A percentile compares a stretch with the other conserved stretches of the same genome.
These are phyloP conservation scores for Gossypium bickii DNA, from an alignment of 345 rosid genomes.

Conservation along the genomic window DNA sequence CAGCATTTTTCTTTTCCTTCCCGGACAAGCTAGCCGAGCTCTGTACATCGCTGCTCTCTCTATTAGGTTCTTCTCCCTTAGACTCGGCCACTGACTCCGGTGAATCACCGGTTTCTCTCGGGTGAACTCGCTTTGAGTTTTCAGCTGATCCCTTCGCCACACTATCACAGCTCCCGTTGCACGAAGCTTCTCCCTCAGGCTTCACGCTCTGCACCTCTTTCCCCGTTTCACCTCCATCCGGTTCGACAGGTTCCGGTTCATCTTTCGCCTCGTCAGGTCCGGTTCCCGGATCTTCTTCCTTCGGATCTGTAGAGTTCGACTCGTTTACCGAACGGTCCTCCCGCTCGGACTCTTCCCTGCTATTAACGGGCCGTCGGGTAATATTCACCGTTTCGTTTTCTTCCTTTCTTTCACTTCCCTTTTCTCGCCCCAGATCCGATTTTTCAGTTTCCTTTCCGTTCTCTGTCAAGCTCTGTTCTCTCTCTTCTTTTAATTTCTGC, in stretches of 20 bases:
- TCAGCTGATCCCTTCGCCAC: constrained; percentile 30
- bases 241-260: constrained; percentile 20
- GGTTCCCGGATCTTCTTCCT: constrained; percentile 20
- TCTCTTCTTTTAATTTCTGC: constrained; percentile 41
- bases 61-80: constrained; percentile 21
- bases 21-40: constrained; percentile 57
- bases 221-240: constrained; percentile 6
- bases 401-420: constrained; percentile 12
- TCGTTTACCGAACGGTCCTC: constrained; percentile 42
- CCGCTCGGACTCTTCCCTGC: constrained; percentile 26
- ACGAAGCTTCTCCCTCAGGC: constrained; percentile 33
- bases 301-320: constrained; percentile 46
- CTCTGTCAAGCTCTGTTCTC: constrained; percentile 14
- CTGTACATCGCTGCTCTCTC: constrained; percentile 51
- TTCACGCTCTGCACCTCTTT: constrained; percentile 11
- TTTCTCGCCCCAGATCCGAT: constrained; percentile 17
- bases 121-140: constrained; percentile 22
- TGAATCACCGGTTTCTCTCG: constrained; percentile 20
- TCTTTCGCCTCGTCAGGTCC: constrained; percentile 17
- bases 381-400: constrained; percentile 14
- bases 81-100: constrained; percentile 33
- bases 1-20: constrained; percentile 24
- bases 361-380: constrained; percentile 10
- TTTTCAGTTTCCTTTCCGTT: constrained; percentile 17
- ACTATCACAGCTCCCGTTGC: constrained; percentile 42